These are phyloP conservation scores for Pleurotus tuoliensis DNA, from an alignment of 768 basidiomycete species.

Conservation along the genomic window DNA sequence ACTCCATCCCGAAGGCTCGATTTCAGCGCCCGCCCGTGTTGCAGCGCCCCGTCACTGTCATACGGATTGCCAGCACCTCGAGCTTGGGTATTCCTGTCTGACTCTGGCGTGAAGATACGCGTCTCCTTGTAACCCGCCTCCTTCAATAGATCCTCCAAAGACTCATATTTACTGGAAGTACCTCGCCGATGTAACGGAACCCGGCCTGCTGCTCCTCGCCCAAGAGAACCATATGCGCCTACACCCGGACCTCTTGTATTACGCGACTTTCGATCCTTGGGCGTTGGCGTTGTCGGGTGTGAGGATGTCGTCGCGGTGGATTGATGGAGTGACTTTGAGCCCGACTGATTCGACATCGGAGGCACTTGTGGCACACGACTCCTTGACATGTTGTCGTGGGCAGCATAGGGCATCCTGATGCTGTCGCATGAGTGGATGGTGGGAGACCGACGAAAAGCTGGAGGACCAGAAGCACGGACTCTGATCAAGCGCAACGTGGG, in stretches of 20 bases:
- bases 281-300: neutral
- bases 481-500: neutral
- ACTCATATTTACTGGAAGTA: conserved; percentile 77
- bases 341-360: neutral
- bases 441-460: neutral
- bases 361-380: neutral
- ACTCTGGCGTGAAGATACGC: conserved; percentile 82
- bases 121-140: conserved; percentile 94
- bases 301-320: neutral
- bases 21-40: conserved; percentile 24
- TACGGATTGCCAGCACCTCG: conserved; percentile 21
- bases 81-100: conserved; percentile 43
- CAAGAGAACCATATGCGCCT: neutral
- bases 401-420: neutral
- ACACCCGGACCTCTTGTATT: neutral
- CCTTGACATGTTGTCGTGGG: neutral
- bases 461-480: neutral
- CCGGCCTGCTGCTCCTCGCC: conserved; percentile 31
- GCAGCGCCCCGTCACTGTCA: conserved; percentile 3
- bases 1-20: conserved; percentile 45
- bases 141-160: conserved; percentile 78
- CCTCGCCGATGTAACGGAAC: conserved; percentile 77
- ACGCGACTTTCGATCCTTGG: neutral
- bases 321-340: neutral
- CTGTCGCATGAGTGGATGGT: neutral